phyloP scores from a whole-genome alignment of 805 yeast genomes.

The Myxozyma sirexii region DNA sequence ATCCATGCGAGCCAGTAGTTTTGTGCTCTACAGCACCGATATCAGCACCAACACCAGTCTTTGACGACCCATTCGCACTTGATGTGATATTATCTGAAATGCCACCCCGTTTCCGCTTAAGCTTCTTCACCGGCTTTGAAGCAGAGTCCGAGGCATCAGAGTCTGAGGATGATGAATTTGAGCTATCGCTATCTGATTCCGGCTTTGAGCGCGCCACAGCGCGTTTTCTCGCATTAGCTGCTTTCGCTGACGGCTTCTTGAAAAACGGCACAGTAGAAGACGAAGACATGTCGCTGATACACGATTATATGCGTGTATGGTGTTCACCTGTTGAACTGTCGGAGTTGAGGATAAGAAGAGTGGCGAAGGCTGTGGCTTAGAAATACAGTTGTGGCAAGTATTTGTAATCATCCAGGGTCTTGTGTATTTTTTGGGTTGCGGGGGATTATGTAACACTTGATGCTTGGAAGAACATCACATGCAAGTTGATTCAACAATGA shows the following conservation, averaged over 20 bases:
- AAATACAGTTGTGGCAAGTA: background rate
- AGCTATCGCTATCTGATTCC: slow-evolving; percentile 1
- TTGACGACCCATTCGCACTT: slow-evolving; percentile 15
- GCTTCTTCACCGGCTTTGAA: slow-evolving; percentile 4
- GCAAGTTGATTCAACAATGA: background rate
- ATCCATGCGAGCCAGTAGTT: slow-evolving; percentile 11
- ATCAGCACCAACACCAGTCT: slow-evolving; percentile 13
- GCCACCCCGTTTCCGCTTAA: slow-evolving; percentile 18
- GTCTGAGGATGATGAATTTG: slow-evolving; percentile 1
- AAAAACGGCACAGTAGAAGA: slow-evolving; percentile 17
- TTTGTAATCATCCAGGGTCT: too few species aligned
- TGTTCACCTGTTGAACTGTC: background rate
- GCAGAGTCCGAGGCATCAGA: background rate
- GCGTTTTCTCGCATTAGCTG: slow-evolving; percentile 21
- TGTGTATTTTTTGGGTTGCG: too few species aligned
- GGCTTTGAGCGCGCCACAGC: background rate
- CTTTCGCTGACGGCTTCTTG: slow-evolving; percentile 19
- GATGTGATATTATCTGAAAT: slow-evolving; percentile 24
- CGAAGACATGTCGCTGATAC: too few species aligned
- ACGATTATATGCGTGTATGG: too few species aligned
- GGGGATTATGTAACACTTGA: too few species aligned
- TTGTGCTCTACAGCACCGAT: slow-evolving; percentile 25
- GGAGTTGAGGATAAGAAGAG: background rate
- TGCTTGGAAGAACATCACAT: too few species aligned
- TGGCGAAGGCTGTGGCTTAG: background rate